A percentile compares a stretch with the other conserved stretches of the same genome.
Conservation (phyloP, 2,329 filamentous ascomycete genomes). For the Trichoderma hamatum region DNA sequence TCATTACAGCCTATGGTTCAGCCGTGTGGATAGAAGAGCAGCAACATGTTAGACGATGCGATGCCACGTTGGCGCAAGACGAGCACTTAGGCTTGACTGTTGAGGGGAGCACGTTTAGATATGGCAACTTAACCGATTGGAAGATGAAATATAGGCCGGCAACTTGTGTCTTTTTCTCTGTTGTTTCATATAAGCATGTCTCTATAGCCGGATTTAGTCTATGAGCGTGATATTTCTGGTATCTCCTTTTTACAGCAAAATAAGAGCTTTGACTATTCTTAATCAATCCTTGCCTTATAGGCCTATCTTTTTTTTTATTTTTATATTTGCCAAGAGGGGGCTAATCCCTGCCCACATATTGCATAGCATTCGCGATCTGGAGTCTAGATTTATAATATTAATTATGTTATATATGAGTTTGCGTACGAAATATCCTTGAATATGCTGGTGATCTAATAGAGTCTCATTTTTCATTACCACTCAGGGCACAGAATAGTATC, state of each 20-base stretch:
- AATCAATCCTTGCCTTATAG: not conserved
- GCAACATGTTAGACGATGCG: conserved; percentile 20
- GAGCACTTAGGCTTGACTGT: conserved; percentile 16
- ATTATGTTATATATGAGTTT: too few species aligned
- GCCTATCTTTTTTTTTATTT: not conserved
- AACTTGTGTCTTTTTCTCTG: conserved; percentile 30
- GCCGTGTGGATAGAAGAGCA: conserved; percentile 11
- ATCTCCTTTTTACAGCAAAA: conserved; percentile 22
- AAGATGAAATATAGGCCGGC: conserved; percentile 23
- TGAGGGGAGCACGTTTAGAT: conserved; percentile 17
- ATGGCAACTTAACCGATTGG: conserved; percentile 13
- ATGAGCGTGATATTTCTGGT: conserved; percentile 20
- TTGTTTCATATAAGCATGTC: conserved; percentile 29
- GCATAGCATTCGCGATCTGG: not conserved
- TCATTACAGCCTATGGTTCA: not conserved
- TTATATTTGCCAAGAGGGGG: not conserved
- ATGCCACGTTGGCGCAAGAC: conserved; percentile 24
- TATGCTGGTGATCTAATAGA: not conserved
- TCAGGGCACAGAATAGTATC: not conserved
- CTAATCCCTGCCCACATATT: not conserved
- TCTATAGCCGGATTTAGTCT: conserved; percentile 24
- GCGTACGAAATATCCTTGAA: not conserved
- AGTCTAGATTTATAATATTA: not conserved
- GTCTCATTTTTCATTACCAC: not conserved
- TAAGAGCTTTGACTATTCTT: conserved; percentile 8